These are phyloP conservation scores for Monosporascus sp. DNA, from an alignment of 2,329 filamentous ascomycete species.

Conservation along the genomic window DNA sequence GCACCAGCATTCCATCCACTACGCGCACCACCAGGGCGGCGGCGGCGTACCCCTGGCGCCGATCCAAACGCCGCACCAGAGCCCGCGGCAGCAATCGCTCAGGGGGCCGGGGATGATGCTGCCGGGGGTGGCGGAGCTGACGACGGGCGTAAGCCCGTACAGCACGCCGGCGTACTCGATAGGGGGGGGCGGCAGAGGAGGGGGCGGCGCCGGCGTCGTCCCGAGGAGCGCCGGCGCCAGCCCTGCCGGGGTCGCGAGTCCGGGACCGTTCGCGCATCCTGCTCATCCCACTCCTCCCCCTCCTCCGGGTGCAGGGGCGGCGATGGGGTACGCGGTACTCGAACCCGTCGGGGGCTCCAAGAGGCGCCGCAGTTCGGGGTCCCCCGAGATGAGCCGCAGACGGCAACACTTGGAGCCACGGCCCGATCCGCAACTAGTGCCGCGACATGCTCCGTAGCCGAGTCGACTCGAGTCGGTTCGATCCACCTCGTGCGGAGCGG, in stretches of 20 bases:
- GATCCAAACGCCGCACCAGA: conserved; percentile 16
- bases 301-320: not conserved
- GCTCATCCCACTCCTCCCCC: conserved; percentile 16
- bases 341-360: conserved; percentile 41
- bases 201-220: too few relatives aligned
- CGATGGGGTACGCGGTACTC: conserved; percentile 29
- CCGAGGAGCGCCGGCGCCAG: conserved; percentile 31
- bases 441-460: too few relatives aligned
- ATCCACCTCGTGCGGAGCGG: too few relatives aligned
- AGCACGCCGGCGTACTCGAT: conserved; percentile 51
- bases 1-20: not conserved
- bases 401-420: not conserved
- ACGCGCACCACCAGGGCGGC: not conserved
- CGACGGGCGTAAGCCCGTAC: conserved; percentile 59
- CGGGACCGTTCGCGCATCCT: conserved; percentile 32
- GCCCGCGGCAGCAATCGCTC: conserved; percentile 30
- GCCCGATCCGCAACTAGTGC: not conserved
- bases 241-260: conserved; percentile 34
- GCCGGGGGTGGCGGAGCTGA: conserved; percentile 60
- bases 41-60: not conserved
- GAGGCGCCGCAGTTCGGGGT: conserved; percentile 47
- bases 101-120: conserved; percentile 38
- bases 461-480: too few relatives aligned
- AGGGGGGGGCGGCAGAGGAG: conserved; percentile 16
- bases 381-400: conserved; percentile 8